Conservation (phyloP, 345 rosid species). For the Populus simonii region DNA sequence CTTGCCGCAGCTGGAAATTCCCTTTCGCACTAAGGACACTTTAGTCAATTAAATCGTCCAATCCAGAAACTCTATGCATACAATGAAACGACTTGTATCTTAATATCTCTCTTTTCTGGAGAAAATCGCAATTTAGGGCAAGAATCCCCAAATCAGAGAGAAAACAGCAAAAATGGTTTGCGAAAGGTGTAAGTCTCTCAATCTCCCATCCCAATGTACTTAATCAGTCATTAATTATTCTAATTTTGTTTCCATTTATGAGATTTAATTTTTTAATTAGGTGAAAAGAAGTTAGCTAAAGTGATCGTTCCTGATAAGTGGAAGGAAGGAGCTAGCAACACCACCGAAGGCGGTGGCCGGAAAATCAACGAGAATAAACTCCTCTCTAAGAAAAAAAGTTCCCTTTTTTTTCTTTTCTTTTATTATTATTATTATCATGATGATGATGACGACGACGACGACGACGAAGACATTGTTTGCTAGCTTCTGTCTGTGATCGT, state of each 20-base stretch:
- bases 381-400: slow-evolving; percentile 87
- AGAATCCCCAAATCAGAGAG: slow-evolving; percentile 2
- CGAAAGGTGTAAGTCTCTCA: slow-evolving; percentile 66
- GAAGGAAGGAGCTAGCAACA: slow-evolving; percentile 98
- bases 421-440: not conserved
- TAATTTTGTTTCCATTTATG: too few relatives aligned
- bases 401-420: not conserved
- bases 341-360: slow-evolving; percentile 89
- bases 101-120: too few relatives aligned
- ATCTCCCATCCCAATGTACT: not conserved
- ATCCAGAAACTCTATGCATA: not conserved
- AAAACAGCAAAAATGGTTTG: slow-evolving; percentile 61
- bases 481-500: not conserved
- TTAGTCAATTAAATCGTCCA: not conserved
- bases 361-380: slow-evolving; percentile 97
- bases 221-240: not conserved
- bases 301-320: slow-evolving; percentile 98
- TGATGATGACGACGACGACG: too few relatives aligned
- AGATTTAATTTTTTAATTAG: slow-evolving; percentile 25
- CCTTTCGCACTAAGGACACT: not conserved
- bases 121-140: too few relatives aligned
- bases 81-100: not conserved
- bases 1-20: not conserved
- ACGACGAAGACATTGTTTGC: not conserved
- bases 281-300: slow-evolving; percentile 90